Conservation (phyloP, 768 basidiomycete genomes). For the Pleurotus citrinopileatus region DNA sequence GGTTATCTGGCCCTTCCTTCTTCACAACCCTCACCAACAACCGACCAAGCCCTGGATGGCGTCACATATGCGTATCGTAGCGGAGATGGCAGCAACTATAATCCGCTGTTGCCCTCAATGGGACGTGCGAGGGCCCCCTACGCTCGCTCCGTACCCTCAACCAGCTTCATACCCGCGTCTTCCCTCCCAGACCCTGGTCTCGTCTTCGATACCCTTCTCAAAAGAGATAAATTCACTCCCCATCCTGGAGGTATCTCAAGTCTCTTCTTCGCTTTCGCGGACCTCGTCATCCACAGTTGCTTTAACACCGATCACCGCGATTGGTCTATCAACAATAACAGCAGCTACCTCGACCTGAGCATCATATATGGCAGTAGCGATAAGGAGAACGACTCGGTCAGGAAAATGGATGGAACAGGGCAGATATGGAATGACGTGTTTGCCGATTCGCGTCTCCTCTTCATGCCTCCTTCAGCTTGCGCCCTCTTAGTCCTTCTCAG, state of each 20-base stretch:
- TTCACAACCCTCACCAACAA: constrained; percentile 12
- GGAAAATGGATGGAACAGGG: constrained; percentile 66
- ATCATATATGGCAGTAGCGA: constrained; percentile 67
- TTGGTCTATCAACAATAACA: constrained; percentile 56
- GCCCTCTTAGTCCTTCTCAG: constrained; percentile 67
- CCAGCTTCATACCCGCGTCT: constrained; percentile 35
- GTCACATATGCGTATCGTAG: constrained; percentile 52
- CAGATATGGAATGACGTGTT: constrained; percentile 67
- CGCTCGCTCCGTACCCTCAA: constrained; percentile 61
- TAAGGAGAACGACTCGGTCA: constrained; percentile 42
- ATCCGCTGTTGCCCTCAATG: constrained; percentile 47
- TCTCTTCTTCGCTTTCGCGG: constrained; percentile 77
- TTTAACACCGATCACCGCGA: constrained; percentile 56
- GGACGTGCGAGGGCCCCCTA: constrained; percentile 65
- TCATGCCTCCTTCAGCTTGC: constrained; percentile 71
- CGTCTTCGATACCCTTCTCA: constrained; percentile 70
- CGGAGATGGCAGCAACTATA: constrained; percentile 63
- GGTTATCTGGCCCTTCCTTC: constrained; percentile 40
- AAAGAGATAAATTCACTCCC: constrained; percentile 41
- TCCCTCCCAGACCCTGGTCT: constrained; percentile 63
- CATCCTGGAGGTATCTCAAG: constrained; percentile 73
- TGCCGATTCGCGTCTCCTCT: constrained; percentile 59
- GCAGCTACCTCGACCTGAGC: constrained; percentile 76
- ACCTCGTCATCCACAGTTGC: constrained; percentile 70
- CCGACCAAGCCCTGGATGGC: constrained; percentile 15